Evolutionary conservation across 345 rosid genomes (phyloP).

Genomic region (Sonneratia caseolaris): DNA sequence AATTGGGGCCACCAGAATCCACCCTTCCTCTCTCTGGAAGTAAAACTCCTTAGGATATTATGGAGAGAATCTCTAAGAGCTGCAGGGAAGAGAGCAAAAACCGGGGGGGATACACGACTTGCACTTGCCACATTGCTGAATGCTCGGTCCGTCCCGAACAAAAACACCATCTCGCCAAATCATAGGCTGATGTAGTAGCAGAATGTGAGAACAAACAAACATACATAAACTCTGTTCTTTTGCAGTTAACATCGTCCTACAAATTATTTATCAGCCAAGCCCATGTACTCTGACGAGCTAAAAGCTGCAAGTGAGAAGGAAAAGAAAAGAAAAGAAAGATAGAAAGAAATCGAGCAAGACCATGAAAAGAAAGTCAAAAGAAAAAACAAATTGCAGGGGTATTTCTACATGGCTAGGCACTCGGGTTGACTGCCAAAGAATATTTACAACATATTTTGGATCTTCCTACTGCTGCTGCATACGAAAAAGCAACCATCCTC

Average conservation of each 20-base stretch:
- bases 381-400: slow-evolving; percentile 17
- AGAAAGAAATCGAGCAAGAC: not conserved
- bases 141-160: too few relatives aligned
- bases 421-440: slow-evolving; percentile 18
- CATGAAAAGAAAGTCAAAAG: not conserved
- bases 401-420: slow-evolving; percentile 20
- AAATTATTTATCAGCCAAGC: slow-evolving; percentile 56
- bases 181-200: not conserved
- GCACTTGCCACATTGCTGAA: too few relatives aligned
- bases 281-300: slow-evolving; percentile 1
- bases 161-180: too few relatives aligned
- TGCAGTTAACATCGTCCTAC: slow-evolving; percentile 17
- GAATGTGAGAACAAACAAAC: not conserved
- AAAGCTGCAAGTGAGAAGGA: not conserved
- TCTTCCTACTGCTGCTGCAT: not conserved
- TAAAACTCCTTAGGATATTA: too few relatives aligned
- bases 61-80: too few relatives aligned
- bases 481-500: not conserved
- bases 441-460: slow-evolving; percentile 31
- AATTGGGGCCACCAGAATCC: not conserved
- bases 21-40: too few relatives aligned
- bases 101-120: too few relatives aligned
- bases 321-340: not conserved
- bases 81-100: too few relatives aligned
- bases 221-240: not conserved